phyloP scores from a whole-genome alignment of 495 filamentous ascomycete genomes.

The Hypoxylon trugodes region DNA sequence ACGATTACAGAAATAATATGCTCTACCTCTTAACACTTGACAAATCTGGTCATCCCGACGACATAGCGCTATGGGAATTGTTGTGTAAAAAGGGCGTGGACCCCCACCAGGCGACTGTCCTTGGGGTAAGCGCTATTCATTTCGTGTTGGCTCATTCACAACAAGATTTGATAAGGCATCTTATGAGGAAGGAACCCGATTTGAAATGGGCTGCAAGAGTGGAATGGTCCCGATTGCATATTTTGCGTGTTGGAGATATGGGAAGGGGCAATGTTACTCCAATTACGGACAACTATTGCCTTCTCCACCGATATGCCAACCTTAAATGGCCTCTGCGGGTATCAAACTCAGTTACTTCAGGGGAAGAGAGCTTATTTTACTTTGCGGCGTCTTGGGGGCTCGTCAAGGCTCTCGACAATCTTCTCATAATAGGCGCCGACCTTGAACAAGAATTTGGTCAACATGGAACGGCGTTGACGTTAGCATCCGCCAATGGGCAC shows the following conservation, averaged over 20 bases:
- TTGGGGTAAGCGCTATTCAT: neutral
- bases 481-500: neutral
- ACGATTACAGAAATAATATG: neutral
- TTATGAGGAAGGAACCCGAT: neutral
- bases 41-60: neutral
- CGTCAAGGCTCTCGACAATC: neutral
- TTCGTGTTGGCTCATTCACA: neutral
- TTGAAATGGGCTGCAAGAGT: neutral
- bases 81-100: neutral
- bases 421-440: neutral
- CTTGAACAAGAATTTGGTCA: neutral
- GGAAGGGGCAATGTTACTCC: neutral
- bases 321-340: neutral
- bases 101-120: neutral
- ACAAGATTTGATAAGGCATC: neutral
- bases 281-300: neutral
- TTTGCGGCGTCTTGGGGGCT: neutral
- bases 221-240: neutral
- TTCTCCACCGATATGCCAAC: neutral
- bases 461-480: neutral
- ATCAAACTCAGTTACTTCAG: neutral
- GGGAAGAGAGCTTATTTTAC: neutral
- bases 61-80: neutral
- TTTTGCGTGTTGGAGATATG: neutral
- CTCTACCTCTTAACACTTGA: neutral